phyloP scores from a whole-genome alignment of 805 yeast species.

The Cyberlindnera bimundalis region DNA sequence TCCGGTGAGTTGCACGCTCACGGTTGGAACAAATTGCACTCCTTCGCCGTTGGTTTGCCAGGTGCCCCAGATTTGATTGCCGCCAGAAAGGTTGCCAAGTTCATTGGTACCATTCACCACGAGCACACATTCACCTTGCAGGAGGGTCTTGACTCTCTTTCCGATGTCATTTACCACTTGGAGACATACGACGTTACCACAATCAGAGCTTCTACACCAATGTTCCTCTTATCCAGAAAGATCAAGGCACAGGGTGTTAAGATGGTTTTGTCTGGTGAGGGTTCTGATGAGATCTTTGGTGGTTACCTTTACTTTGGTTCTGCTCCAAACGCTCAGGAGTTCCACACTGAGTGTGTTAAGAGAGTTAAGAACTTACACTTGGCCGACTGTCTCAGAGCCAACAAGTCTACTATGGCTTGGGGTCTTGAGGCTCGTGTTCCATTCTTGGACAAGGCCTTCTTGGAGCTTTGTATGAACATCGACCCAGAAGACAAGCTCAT shows the following conservation, averaged over 20 bases:
- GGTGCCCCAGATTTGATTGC: constrained; percentile 97
- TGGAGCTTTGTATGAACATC: constrained; percentile 90
- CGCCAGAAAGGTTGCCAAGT: constrained; percentile 94
- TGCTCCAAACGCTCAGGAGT: constrained; percentile 90
- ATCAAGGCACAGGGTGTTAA: constrained; percentile 99
- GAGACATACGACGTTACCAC: constrained; percentile 99
- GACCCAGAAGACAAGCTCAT: constrained; percentile 91
- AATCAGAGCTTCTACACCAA: constrained; percentile 98
- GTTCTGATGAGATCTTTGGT: constrained; percentile 98
- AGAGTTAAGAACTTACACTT: constrained; percentile 96
- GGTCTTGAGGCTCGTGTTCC: constrained; percentile 99
- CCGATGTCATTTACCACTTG: constrained; percentile 91
- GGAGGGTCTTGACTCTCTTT: constrained; percentile 94
- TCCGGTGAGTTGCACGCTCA: constrained; percentile 75
- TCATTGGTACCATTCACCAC: constrained; percentile 94
- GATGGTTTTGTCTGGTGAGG: constrained; percentile 99
- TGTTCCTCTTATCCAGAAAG: constrained; percentile 93
- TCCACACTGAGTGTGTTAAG: constrained; percentile 93
- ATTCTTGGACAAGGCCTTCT: constrained; percentile 90
- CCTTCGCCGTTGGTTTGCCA: constrained; percentile 95
- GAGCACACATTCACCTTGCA: constrained; percentile 96
- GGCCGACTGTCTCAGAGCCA: constrained; percentile 97
- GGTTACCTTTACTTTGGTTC: constrained; percentile 96
- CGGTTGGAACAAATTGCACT: constrained; percentile 82
- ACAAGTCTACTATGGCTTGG: constrained; percentile 99